Evolutionary conservation across 768 basidiomycete species (phyloP).

Genomic region (Mrakia hoshinonis): DNA sequence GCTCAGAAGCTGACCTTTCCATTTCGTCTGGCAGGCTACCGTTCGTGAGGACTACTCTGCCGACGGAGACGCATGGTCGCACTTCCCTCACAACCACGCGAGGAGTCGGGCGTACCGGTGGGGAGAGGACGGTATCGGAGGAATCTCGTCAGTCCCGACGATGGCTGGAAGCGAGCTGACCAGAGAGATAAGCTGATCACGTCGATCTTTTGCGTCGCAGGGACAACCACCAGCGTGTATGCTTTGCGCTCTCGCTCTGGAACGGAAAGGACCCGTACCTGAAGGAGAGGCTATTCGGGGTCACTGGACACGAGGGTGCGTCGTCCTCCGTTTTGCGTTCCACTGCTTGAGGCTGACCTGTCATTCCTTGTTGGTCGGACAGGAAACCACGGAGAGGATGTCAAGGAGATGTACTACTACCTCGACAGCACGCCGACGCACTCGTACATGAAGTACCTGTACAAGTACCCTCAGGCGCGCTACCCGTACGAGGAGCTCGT

Average conservation of each 20-base stretch:
- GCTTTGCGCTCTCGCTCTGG: constrained; percentile 86
- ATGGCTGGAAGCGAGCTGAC: not conserved
- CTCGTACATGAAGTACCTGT: constrained; percentile 99
- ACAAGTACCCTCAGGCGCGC: constrained; percentile 90
- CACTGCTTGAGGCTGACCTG: constrained; percentile 21
- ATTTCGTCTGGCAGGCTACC: constrained; percentile 59
- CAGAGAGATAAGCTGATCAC: not conserved
- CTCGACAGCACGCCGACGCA: constrained; percentile 97
- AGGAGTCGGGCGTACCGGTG: constrained; percentile 77
- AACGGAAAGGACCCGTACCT: constrained; percentile 88
- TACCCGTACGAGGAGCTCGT: constrained; percentile 94
- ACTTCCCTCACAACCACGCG: constrained; percentile 89
- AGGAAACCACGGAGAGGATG: constrained; percentile 98
- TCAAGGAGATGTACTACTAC: constrained; percentile 98
- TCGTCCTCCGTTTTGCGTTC: constrained; percentile 14
- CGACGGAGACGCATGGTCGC: constrained; percentile 81
- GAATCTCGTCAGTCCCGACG: constrained; percentile 54
- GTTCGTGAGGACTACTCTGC: constrained; percentile 97
- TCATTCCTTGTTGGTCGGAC: not conserved
- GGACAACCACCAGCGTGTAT: constrained; percentile 91
- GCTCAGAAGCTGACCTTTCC: not conserved
- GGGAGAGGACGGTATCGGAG: constrained; percentile 98
- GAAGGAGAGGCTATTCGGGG: constrained; percentile 92
- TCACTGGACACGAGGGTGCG: constrained; percentile 74
- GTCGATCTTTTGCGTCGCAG: constrained; percentile 20